A percentile compares a stretch with the other conserved stretches of the same genome.
Evolutionary conservation across 768 basidiomycete species (phyloP).

Genomic region (Serendipita sp.): DNA sequence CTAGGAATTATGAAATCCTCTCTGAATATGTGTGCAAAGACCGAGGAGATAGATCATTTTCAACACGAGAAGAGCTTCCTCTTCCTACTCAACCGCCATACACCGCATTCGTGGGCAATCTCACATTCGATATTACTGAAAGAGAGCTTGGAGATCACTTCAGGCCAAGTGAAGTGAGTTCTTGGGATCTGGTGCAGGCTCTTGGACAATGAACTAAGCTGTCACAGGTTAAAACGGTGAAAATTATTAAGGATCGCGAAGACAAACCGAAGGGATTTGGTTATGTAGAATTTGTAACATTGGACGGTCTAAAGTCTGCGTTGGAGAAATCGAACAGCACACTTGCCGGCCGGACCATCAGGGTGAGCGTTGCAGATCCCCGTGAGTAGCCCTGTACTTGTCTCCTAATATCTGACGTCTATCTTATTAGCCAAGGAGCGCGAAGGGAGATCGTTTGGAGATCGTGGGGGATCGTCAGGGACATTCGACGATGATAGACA

Average conservation of each 20-base stretch:
- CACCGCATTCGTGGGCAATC: constrained; percentile 93
- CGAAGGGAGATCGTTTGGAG: constrained; percentile 11
- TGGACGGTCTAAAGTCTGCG: constrained; percentile 76
- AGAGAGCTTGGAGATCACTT: constrained; percentile 72
- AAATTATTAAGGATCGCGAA: constrained; percentile 85
- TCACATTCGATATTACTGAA: constrained; percentile 85
- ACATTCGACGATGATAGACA: constrained; percentile 62
- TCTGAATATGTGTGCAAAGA: constrained; percentile 16
- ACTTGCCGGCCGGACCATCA: constrained; percentile 63
- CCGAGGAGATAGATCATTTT: constrained; percentile 36
- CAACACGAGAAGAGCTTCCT: constrained; percentile 82
- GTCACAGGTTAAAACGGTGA: constrained; percentile 58
- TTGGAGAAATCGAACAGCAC: constrained; percentile 51
- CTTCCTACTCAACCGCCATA: constrained; percentile 88
- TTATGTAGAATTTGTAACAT: constrained; percentile 84
- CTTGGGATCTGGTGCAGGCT: not conserved
- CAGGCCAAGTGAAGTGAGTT: constrained; percentile 38
- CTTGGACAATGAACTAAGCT: not conserved
- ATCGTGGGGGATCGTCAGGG: constrained; percentile 5
- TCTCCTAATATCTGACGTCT: not conserved
- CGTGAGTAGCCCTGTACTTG: constrained; percentile 41
- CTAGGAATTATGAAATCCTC: not conserved
- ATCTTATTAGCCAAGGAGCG: constrained; percentile 49
- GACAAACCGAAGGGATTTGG: constrained; percentile 97
- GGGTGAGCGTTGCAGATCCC: constrained; percentile 91